Evolutionary conservation across 1,139 yeast species (phyloP).

Genomic region (Kurtzmaniella natalensis): DNA sequence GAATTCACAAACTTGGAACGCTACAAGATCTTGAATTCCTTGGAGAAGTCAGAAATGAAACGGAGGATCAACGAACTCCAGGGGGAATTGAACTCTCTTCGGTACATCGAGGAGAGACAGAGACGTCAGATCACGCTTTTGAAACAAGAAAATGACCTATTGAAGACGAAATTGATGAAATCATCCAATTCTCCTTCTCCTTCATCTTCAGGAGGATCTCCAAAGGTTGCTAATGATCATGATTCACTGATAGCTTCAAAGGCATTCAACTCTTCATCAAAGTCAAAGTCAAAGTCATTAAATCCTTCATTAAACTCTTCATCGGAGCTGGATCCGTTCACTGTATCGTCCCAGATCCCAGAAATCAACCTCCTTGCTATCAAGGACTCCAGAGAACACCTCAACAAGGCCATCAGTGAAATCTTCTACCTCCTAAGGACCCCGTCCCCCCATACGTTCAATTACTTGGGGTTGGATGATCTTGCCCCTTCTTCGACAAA

Average conservation of each 20-base stretch:
- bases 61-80: slow-evolving; percentile 50
- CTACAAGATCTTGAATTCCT: slow-evolving; percentile 51
- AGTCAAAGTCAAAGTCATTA: slow-evolving; percentile 1
- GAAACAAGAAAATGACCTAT: slow-evolving; percentile 18
- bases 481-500: too few relatives aligned
- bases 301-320: not conserved
- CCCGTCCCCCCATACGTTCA: slow-evolving; percentile 22
- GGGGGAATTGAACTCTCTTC: slow-evolving; percentile 48
- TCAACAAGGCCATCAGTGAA: slow-evolving; percentile 40
- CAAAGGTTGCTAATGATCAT: not conserved
- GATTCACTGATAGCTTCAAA: too few relatives aligned
- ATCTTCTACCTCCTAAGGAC: slow-evolving; percentile 37
- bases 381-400: slow-evolving; percentile 35
- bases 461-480: slow-evolving; percentile 21
- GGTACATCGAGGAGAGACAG: slow-evolving; percentile 34
- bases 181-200: not conserved
- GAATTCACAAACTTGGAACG: slow-evolving; percentile 59
- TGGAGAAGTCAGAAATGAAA: slow-evolving; percentile 56
- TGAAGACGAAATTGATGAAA: slow-evolving; percentile 3
- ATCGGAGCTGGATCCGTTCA: slow-evolving; percentile 2
- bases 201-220: not conserved
- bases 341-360: too few relatives aligned
- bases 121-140: slow-evolving; percentile 24
- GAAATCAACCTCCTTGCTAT: slow-evolving; percentile 38
- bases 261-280: too few relatives aligned